phyloP scores from a whole-genome alignment of 169 alveolate species.

The Babesia divergens region DNA sequence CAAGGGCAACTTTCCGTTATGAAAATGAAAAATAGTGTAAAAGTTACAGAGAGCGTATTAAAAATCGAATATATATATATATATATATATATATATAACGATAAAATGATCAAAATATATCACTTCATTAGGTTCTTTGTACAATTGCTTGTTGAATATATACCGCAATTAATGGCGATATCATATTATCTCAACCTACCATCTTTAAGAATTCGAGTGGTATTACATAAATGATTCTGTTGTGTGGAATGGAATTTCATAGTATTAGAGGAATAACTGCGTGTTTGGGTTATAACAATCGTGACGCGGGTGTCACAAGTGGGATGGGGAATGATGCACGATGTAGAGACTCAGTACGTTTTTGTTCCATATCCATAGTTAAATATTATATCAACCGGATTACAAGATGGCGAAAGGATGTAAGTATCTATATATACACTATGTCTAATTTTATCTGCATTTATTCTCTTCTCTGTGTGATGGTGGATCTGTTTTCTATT shows the following conservation, averaged over 20 bases:
- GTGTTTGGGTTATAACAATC: not conserved
- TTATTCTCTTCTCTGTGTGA: not conserved
- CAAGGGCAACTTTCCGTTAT: no score
- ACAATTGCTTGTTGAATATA: no score
- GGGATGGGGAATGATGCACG: constrained; percentile 32
- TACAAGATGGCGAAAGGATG: constrained; percentile 68
- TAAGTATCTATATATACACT: constrained; percentile 19
- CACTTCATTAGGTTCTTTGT: no score
- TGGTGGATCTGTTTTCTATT: not conserved
- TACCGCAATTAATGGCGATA: no score
- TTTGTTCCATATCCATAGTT: not conserved
- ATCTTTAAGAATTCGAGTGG: not conserved
- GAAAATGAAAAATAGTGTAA: no score
- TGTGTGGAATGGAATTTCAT: not conserved
- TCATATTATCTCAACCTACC: constrained; percentile 20
- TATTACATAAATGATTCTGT: not conserved
- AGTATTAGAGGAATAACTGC: not conserved
- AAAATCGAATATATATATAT: no score
- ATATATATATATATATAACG: no score
- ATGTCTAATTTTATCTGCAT: not conserved
- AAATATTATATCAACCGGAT: not conserved
- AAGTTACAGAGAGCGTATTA: no score
- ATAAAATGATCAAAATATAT: no score
- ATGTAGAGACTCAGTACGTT: not conserved
- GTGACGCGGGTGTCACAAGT: constrained; percentile 10